A percentile compares a stretch with the other conserved stretches of the same genome.
Conservation (phyloP, 2,329 filamentous ascomycete genomes). For the Venturia carpophila region DNA sequence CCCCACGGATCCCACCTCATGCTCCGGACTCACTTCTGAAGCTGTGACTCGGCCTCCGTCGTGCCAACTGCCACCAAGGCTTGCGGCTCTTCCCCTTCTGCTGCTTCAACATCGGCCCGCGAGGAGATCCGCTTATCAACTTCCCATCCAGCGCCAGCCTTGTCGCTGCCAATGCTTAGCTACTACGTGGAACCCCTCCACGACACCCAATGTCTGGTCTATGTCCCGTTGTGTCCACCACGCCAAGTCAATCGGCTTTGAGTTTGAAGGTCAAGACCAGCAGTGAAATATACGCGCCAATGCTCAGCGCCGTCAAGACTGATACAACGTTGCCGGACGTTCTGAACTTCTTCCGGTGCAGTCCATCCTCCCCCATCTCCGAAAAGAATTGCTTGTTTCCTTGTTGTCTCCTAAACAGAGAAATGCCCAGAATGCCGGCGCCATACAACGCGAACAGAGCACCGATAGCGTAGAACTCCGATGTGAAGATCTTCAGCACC, state of each 20-base stretch:
- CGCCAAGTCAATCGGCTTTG: conserved; percentile 19
- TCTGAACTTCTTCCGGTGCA: conserved; percentile 54
- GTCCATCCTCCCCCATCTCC: conserved; percentile 50
- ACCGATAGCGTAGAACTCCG: conserved; percentile 95
- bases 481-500: conserved; percentile 92
- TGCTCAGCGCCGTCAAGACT: conserved; percentile 52
- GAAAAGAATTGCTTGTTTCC: conserved; percentile 92
- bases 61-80: not conserved
- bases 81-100: conserved; percentile 6
- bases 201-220: not conserved
- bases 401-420: conserved; percentile 78
- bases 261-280: conserved; percentile 52
- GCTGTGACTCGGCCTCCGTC: conserved; percentile 7
- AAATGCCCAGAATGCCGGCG: conserved; percentile 71
- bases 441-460: conserved; percentile 92
- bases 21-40: too few relatives aligned
- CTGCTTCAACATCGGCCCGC: not conserved
- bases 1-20: not conserved
- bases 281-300: conserved; percentile 54
- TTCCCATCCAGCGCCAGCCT: not conserved
- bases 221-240: conserved; percentile 22
- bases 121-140: conserved; percentile 3
- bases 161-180: conserved; percentile 9
- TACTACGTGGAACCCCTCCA: conserved; percentile 8
- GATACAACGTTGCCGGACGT: conserved; percentile 60